phyloP scores from a whole-genome alignment of 768 basidiomycete species.

The Inosperma sp. region DNA sequence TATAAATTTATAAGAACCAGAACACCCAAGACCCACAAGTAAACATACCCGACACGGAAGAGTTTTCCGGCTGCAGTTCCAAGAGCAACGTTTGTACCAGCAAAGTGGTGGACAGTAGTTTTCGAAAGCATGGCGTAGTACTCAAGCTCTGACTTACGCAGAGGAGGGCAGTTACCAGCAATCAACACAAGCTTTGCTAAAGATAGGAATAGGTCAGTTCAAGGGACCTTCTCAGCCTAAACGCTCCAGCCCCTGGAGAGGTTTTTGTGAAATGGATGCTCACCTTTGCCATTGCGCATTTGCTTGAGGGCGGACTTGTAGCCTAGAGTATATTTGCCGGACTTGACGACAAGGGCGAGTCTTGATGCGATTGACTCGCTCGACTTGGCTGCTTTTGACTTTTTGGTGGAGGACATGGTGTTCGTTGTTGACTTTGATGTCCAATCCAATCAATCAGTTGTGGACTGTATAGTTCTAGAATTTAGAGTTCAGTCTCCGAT shows the following conservation, averaged over 20 bases:
- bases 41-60: conserved; percentile 88
- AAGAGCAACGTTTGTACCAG: conserved; percentile 95
- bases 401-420: conserved; percentile 89
- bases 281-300: conserved; percentile 97
- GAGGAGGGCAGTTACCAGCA: conserved; percentile 97
- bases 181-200: conserved; percentile 97
- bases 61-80: conserved; percentile 99
- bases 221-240: conserved; percentile 98
- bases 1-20: conserved; percentile 24
- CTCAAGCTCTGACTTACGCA: conserved; percentile 98
- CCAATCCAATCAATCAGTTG: conserved; percentile 5
- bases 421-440: conserved; percentile 23
- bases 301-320: conserved; percentile 99
- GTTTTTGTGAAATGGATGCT: conserved; percentile 41
- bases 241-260: conserved; percentile 91
- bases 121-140: conserved; percentile 99
- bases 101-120: conserved; percentile 97
- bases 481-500: conserved; percentile 29
- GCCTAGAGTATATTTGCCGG: conserved; percentile 94
- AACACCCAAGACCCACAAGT: neutral
- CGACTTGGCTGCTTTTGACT: conserved; percentile 90
- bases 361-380: conserved; percentile 91
- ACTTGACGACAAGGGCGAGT: conserved; percentile 96
- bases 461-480: conserved; percentile 21
- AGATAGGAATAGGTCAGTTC: conserved; percentile 47